A percentile compares a stretch with the other conserved stretches of the same genome.
Evolutionary conservation across 805 yeast genomes (phyloP).

Genomic region (Yarrowia sp.): DNA sequence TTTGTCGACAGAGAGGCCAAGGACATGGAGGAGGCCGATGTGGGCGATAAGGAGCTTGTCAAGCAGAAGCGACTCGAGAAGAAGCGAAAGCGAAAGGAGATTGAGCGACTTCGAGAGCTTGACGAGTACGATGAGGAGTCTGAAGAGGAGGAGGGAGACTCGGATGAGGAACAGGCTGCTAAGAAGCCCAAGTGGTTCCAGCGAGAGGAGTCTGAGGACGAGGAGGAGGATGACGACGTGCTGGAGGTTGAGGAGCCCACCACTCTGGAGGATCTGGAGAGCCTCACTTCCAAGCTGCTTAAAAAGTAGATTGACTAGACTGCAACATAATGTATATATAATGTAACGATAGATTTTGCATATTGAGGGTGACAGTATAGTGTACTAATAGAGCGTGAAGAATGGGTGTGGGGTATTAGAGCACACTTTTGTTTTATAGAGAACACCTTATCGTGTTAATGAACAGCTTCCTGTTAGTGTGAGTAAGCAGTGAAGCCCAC

Average conservation of each 20-base stretch:
- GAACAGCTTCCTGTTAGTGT: too few relatives aligned
- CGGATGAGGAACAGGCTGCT: constrained; percentile 48
- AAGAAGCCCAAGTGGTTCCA: constrained; percentile 54
- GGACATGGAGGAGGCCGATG: constrained; percentile 74
- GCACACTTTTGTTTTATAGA: too few relatives aligned
- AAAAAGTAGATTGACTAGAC: constrained; percentile 21
- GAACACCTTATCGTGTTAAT: too few relatives aligned
- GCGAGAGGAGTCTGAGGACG: constrained; percentile 49
- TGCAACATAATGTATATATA: constrained; percentile 33
- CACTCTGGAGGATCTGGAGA: constrained; percentile 92
- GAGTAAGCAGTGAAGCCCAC: too few relatives aligned
- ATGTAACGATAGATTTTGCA: constrained; percentile 21
- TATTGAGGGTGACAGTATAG: too few relatives aligned
- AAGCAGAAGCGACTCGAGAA: constrained; percentile 82
- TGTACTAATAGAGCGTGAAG: background rate
- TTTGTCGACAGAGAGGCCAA: constrained; percentile 72
- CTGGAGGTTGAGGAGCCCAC: constrained; percentile 87
- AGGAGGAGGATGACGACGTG: constrained; percentile 52
- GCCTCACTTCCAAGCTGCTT: constrained; percentile 51
- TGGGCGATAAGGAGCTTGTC: constrained; percentile 77
- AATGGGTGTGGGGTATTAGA: background rate
- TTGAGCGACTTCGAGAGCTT: constrained; percentile 51
- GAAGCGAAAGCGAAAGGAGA: constrained; percentile 87
- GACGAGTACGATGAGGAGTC: constrained; percentile 41
- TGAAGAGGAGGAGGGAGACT: constrained; percentile 43